Base-by-base conservation (phyloP, 176 grass and related monocot species). In the Paspalum notatum region DNA sequence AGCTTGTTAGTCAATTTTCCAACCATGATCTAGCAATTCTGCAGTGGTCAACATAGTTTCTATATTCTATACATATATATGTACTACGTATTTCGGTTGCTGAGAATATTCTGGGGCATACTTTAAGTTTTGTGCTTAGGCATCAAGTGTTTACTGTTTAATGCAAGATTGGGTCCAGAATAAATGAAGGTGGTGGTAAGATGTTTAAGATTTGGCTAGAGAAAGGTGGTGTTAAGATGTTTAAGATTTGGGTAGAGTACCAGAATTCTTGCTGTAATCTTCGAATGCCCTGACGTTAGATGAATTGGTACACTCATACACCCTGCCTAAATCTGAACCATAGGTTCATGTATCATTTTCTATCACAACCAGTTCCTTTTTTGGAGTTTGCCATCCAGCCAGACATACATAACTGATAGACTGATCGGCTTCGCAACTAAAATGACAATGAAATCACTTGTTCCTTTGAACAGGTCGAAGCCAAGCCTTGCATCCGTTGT, bases 401-500 rank as follows among this genome's bases (percentile, higher is more conserved):
- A 3, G 3, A 49, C 53, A 71, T 62, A 15, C 2, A 74, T 21
- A 13, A 5, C n/a, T 12, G 20, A 18, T 40, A 18, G 0, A 54
- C 56, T 25, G n/a, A 6, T 55, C 3, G 61, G 6, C 67, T 12
- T 62, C 21, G 41, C 12, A 55, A 18, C n/a, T 72, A 40, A 53
- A 67, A 5, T 11, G 9, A 24, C 64, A 77, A 52, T 40, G 48
- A 66, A 50, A 52, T 4, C 46, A 75, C 24, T 50, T 76, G 25
- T 82, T 43, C n/a, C 42, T 76, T 67, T 63, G 11, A 61, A 53
- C 83, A 99, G 90, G 63, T 99, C 97, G 27, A 99, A 95, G 73
- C 93, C 85, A n/a, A 95, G 89, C 71, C 76, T 95, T 47, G 97
- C 97, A 21, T 91, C 97, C 11, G 81, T 88, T 77, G 90, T 99